phyloP scores from a whole-genome alignment of 805 yeast genomes.

The Kodamaea hsintzibuensis region DNA sequence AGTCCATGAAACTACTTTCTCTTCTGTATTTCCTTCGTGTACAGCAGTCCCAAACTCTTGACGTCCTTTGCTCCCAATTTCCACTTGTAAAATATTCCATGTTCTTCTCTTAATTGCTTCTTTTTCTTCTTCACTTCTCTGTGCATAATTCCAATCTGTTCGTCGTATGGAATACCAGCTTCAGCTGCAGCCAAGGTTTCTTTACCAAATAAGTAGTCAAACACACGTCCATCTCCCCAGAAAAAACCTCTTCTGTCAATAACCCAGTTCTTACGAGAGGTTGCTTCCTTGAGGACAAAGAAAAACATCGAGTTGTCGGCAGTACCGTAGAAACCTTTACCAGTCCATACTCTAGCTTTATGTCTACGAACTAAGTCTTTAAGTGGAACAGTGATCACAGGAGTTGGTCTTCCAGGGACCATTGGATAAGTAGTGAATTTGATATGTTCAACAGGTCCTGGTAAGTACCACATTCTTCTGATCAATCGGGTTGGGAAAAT shows the following conservation, averaged over 20 bases:
- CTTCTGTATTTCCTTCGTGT: slow-evolving; percentile 16
- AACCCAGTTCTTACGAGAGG: slow-evolving; percentile 61
- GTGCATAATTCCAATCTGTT: slow-evolving; percentile 50
- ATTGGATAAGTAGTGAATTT: slow-evolving; percentile 74
- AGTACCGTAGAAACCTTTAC: slow-evolving; percentile 86
- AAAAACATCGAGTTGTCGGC: slow-evolving; percentile 72
- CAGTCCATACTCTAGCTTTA: slow-evolving; percentile 74
- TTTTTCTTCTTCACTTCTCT: slow-evolving; percentile 50
- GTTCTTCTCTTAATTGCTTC: slow-evolving; percentile 50
- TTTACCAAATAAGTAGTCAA: slow-evolving; percentile 78
- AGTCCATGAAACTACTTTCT: too few relatives aligned
- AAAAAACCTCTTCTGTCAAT: slow-evolving; percentile 86
- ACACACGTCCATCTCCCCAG: slow-evolving; percentile 90
- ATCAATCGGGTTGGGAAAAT: slow-evolving; percentile 67
- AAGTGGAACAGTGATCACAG: slow-evolving; percentile 68
- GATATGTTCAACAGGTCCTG: slow-evolving; percentile 57
- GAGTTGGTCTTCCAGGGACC: slow-evolving; percentile 74
- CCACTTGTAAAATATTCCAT: slow-evolving; percentile 61
- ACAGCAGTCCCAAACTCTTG: slow-evolving; percentile 21
- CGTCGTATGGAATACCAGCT: slow-evolving; percentile 64
- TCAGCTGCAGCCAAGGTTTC: slow-evolving; percentile 78
- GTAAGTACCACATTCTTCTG: slow-evolving; percentile 75
- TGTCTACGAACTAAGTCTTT: slow-evolving; percentile 54
- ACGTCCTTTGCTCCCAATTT: slow-evolving; percentile 42
- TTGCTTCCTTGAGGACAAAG: slow-evolving; percentile 65